phyloP scores from a whole-genome alignment of 306 rosid species.

The Quercus alba region DNA sequence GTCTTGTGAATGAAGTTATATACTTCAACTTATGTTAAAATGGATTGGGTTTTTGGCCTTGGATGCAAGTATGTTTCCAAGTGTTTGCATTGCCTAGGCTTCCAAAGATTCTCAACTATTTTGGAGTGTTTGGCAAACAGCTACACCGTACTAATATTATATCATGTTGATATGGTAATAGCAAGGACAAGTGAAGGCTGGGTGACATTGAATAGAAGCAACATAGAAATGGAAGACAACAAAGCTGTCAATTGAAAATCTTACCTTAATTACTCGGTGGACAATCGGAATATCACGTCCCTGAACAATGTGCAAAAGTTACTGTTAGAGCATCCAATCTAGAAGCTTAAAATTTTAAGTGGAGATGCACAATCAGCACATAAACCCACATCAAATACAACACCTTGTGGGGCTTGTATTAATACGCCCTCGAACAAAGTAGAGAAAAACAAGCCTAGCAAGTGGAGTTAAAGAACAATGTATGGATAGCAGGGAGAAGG shows the following conservation, averaged over 20 bases:
- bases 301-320: conserved; percentile 34
- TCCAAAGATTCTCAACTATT: background rate
- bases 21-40: background rate
- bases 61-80: background rate
- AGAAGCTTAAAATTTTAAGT: background rate
- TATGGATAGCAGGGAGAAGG: background rate
- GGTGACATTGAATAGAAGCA: background rate
- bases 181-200: background rate
- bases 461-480: background rate
- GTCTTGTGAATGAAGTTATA: background rate
- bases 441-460: background rate
- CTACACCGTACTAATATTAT: background rate
- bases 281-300: conserved; percentile 80
- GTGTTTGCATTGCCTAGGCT: background rate
- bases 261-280: conserved; percentile 76
- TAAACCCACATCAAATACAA: background rate
- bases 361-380: background rate
- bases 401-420: background rate
- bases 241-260: conserved; percentile 3
- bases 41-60: background rate
- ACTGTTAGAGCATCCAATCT: background rate
- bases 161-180: background rate
- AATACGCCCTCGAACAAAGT: background rate
- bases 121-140: background rate
- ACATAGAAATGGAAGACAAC: background rate